phyloP scores from a whole-genome alignment of 305 asterid genomes.

The Nicotiana rustica region DNA sequence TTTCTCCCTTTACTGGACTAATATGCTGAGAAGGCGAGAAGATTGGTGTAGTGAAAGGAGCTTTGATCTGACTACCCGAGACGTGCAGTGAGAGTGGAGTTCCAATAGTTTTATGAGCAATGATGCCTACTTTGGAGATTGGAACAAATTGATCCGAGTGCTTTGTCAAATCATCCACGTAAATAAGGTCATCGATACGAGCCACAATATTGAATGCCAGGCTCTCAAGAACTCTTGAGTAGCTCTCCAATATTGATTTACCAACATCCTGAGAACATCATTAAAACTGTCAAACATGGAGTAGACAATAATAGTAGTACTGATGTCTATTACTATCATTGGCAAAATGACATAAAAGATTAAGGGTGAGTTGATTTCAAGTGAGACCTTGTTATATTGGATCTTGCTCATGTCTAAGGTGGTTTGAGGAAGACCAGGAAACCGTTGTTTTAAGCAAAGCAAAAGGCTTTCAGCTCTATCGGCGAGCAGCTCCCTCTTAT shows the following conservation, averaged over 20 bases:
- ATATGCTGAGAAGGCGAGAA: conserved; percentile 43
- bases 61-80: conserved; percentile 29
- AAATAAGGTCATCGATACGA: conserved; percentile 74
- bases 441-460: conserved; percentile 64
- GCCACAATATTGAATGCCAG: conserved; percentile 84
- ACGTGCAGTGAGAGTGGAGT: conserved; percentile 35
- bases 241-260: conserved; percentile 80
- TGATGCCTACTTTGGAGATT: conserved; percentile 43
- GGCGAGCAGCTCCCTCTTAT: conserved; percentile 66
- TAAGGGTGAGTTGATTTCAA: conserved; percentile 6
- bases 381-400: conserved; percentile 73
- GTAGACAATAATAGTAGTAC: not conserved
- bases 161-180: conserved; percentile 77
- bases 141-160: conserved; percentile 69
- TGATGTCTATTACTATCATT: not conserved
- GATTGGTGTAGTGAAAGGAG: conserved; percentile 27
- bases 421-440: conserved; percentile 90
- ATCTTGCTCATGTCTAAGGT: conserved; percentile 80
- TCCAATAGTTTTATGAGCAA: conserved; percentile 45
- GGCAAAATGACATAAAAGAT: not conserved
- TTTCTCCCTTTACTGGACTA: conserved; percentile 23
- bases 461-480: conserved; percentile 78
- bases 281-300: not conserved
- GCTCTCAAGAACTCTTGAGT: conserved; percentile 87
- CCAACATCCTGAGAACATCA: conserved; percentile 71